These are phyloP conservation scores for Raphanus hybrid DNA, from an alignment of 441 rosid species.

Conservation along the genomic window DNA sequence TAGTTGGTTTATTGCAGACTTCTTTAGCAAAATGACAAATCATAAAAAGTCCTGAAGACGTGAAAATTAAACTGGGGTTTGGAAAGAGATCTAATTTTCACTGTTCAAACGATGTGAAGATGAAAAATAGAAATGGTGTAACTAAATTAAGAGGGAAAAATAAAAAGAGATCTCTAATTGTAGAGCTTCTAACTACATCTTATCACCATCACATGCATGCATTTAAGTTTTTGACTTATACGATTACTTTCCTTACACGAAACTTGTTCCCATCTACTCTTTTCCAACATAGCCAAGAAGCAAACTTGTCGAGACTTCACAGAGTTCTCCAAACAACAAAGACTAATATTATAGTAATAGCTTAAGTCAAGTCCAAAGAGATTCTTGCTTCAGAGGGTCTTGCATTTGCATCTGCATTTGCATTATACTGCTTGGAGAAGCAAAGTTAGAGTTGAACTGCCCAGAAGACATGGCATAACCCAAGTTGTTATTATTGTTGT, in stretches of 20 bases:
- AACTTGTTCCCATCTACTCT: conserved; percentile 30
- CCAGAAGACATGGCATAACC: conserved; percentile 43
- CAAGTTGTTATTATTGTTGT: conserved; percentile 41
- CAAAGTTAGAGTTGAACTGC: conserved; percentile 55
- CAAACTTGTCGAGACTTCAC: conserved; percentile 32
- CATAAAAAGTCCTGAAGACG: conserved; percentile 11
- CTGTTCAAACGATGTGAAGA: conserved; percentile 27
- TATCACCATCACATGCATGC: conserved; percentile 45
- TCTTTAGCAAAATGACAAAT: not conserved
- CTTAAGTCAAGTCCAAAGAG: conserved; percentile 61
- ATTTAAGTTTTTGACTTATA: conserved; percentile 42
- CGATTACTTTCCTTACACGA: conserved; percentile 41
- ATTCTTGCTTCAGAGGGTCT: conserved; percentile 77
- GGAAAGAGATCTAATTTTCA: conserved; percentile 30
- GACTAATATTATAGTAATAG: conserved; percentile 8
- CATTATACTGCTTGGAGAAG: conserved; percentile 57
- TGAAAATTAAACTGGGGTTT: not conserved
- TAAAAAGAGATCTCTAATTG: conserved; percentile 32
- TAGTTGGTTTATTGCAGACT: conserved; percentile 20
- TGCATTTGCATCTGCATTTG: conserved; percentile 51
- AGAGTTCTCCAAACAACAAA: conserved; percentile 12
- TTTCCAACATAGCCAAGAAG: conserved; percentile 34
- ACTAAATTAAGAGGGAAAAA: conserved; percentile 8
- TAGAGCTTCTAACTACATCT: conserved; percentile 34
- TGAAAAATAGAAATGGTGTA: conserved; percentile 10